phyloP scores from a whole-genome alignment of 768 basidiomycete genomes.

The Suillus variegatus region DNA sequence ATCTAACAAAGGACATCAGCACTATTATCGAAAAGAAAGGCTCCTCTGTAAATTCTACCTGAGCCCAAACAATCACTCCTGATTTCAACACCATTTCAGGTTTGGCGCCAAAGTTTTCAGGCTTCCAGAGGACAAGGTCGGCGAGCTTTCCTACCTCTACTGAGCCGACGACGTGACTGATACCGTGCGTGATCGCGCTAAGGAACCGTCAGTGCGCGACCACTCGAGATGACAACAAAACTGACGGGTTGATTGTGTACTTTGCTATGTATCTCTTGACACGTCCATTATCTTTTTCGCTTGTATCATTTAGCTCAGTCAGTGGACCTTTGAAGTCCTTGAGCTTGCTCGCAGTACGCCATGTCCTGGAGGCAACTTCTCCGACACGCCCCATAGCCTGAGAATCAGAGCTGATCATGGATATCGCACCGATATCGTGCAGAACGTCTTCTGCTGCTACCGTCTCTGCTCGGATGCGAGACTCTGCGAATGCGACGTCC shows the following conservation, averaged over 20 bases:
- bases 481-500: conserved; percentile 95
- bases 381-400: conserved; percentile 99
- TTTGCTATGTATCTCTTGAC: conserved; percentile 96
- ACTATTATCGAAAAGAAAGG: neutral
- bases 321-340: conserved; percentile 76
- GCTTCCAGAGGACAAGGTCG: conserved; percentile 95
- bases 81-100: conserved; percentile 96
- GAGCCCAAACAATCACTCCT: conserved; percentile 89
- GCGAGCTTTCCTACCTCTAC: conserved; percentile 82
- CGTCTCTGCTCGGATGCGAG: conserved; percentile 94
- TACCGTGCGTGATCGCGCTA: conserved; percentile 93
- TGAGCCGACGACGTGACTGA: conserved; percentile 84
- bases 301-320: conserved; percentile 49
- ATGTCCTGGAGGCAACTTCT: conserved; percentile 89
- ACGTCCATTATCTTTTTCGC: conserved; percentile 68
- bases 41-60: conserved; percentile 47
- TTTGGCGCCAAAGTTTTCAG: conserved; percentile 88
- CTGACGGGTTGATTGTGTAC: conserved; percentile 96
- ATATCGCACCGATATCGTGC: conserved; percentile 91
- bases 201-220: neutral
- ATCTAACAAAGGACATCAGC: conserved; percentile 50
- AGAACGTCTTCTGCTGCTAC: conserved; percentile 97
- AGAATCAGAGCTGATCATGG: conserved; percentile 95
- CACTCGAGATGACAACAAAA: conserved; percentile 15
- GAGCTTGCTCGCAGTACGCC: conserved; percentile 98